Evolutionary conservation across 352 stramenopile genomes (phyloP), one percentile per base, ranked within the genome.

Genomic region (Phytophthora hybrid): DNA sequence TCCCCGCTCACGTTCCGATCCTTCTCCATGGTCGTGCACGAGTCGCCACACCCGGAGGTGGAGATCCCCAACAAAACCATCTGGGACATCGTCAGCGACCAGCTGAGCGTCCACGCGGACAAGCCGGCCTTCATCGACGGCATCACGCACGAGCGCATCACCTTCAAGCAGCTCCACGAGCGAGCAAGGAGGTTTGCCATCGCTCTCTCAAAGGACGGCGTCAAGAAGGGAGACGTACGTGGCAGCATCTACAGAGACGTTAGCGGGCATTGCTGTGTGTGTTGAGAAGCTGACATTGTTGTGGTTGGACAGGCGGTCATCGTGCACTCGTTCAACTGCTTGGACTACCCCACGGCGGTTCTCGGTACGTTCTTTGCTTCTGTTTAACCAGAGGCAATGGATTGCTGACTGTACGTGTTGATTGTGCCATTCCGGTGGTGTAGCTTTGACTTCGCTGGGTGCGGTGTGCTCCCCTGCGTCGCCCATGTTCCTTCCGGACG

Each of bases 391-490:
- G 39, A 46, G 39, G 39, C 5, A 46, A 46, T n/a, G 1, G 44
- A 62, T 57, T 60, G 32, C 65, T 73, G 29, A 73, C 9, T 18
- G 13, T 47, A 19, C 6, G 5, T 46, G 31, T 8, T 52, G 44
- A 52, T 52, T 18, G 4, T 19, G 11, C 7, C 32, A 9, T 69
- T 63, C 39, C 21, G 57, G 51, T 63, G 58, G 31, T 71, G 41
- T 34, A 84, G 84, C 84, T 26, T 32, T 90, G 51, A 84, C 74
- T 8, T 77, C 83, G 14, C 61, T 93, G 0, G 86, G 86, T 3
- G 83, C 74, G 0, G 74, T 91, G 4, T 86, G 82, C 69, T 91
- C 84, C 21, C 81, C 83, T n/a, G 74, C 81, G 32, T 90, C 86
- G 52, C 84, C 83, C 1, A 83, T 90, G 80, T 90, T 92, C 44